Evolutionary conservation across 345 rosid species (phyloP).

Genomic region (Arabidopsis thaliana): DNA sequence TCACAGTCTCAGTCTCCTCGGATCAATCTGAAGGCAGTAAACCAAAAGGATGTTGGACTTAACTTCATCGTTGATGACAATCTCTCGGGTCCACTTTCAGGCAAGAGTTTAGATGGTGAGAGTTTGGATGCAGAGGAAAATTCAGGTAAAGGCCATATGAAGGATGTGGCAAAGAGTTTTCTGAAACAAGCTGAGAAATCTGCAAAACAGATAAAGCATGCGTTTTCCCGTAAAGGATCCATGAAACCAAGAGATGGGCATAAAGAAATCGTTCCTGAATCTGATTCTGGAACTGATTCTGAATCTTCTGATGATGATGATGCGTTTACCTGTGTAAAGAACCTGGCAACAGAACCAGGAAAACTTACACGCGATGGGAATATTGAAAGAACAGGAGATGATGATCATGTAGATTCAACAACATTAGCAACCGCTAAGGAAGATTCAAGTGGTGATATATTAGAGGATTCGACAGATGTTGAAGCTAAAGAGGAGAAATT

Average conservation of each 20-base stretch:
- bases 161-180: conserved; percentile 64
- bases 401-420: conserved; percentile 36
- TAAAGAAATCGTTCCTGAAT: conserved; percentile 46
- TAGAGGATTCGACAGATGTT: conserved; percentile 27
- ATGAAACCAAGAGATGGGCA: conserved; percentile 39
- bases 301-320: conserved; percentile 30
- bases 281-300: conserved; percentile 49
- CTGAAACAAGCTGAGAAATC: conserved; percentile 69
- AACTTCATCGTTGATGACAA: conserved; percentile 59
- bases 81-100: conserved; percentile 43
- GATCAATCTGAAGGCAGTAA: conserved; percentile 62
- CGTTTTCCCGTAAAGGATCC: conserved; percentile 71
- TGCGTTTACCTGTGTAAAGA: conserved; percentile 22
- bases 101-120: conserved; percentile 45
- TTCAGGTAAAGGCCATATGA: conserved; percentile 57
- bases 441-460: conserved; percentile 27
- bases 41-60: conserved; percentile 55
- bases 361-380: conserved; percentile 45
- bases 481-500: conserved; percentile 39
- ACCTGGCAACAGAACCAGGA: conserved; percentile 27
- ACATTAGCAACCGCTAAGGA: conserved; percentile 31
- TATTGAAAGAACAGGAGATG: conserved; percentile 42
- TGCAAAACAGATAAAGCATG: conserved; percentile 63
- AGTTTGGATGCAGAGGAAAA: conserved; percentile 48
- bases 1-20: conserved; percentile 56